A percentile compares a stretch with the other conserved stretches of the same genome.
Conservation (phyloP, 2,329 filamentous ascomycete species). For the Fusarium haematococcum region DNA sequence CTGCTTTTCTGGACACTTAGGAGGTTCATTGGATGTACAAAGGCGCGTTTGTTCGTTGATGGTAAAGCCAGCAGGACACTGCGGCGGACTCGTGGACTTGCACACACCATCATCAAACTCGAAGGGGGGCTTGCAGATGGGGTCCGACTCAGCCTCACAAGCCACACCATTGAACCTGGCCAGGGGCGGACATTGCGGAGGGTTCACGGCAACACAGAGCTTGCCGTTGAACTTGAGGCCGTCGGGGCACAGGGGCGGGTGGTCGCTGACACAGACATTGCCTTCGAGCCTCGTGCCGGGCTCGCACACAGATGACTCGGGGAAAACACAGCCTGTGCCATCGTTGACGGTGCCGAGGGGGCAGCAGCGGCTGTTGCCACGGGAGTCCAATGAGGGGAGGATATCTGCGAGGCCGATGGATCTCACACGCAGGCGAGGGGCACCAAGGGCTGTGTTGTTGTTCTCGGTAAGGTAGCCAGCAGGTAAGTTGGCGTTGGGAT, state of each 20-base stretch:
- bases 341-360: constrained; percentile 28
- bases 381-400: not conserved
- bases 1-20: not conserved
- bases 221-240: constrained; percentile 13
- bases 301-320: constrained; percentile 24
- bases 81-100: not conserved
- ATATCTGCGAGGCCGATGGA: not conserved
- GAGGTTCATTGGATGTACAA: constrained; percentile 12
- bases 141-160: constrained; percentile 4
- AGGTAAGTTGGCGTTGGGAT: not conserved
- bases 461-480: not conserved
- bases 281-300: constrained; percentile 20
- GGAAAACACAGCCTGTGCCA: constrained; percentile 27
- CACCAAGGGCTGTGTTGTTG: not conserved
- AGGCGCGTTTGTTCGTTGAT: constrained; percentile 10
- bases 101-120: constrained; percentile 3
- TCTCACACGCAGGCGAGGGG: not conserved
- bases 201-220: not conserved
- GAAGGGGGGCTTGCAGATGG: constrained; percentile 6
- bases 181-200: not conserved
- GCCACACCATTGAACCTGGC: constrained; percentile 22
- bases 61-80: constrained; percentile 18
- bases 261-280: constrained; percentile 21
- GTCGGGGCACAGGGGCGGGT: constrained; percentile 4
- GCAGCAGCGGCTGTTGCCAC: not conserved